phyloP scores from a whole-genome alignment of 169 alveolate species.

The Fabrea salina region DNA sequence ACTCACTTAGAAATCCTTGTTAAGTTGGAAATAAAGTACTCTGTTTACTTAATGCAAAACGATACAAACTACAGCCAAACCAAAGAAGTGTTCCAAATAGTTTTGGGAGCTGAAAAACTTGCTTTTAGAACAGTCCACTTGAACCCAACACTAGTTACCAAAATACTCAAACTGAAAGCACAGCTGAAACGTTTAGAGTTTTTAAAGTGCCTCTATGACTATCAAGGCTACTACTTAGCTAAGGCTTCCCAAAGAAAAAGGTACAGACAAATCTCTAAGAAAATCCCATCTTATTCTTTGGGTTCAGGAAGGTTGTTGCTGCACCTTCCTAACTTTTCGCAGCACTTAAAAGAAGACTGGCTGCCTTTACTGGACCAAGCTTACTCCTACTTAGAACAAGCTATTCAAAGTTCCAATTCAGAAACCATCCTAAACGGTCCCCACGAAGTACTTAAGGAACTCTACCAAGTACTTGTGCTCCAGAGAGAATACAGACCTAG shows the following conservation, averaged over 20 bases:
- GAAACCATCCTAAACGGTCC: slow-evolving; percentile 30
- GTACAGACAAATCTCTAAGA: slow-evolving; percentile 11
- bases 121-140: slow-evolving; percentile 35
- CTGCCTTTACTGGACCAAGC: slow-evolving; percentile 38
- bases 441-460: neutral
- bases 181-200: slow-evolving; percentile 24
- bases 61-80: slow-evolving; percentile 33
- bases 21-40: slow-evolving; percentile 38
- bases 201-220: slow-evolving; percentile 25
- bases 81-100: slow-evolving; percentile 10
- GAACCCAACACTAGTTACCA: slow-evolving; percentile 31
- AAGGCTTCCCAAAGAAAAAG: slow-evolving; percentile 16
- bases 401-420: slow-evolving; percentile 32
- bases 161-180: slow-evolving; percentile 31
- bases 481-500: slow-evolving; percentile 21
- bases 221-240: neutral
- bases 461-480: neutral
- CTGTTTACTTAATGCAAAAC: slow-evolving; percentile 8
- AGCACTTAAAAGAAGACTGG: slow-evolving; percentile 37
- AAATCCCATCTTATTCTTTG: slow-evolving; percentile 38
- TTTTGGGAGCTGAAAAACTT: slow-evolving; percentile 32
- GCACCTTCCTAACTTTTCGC: slow-evolving; percentile 45
- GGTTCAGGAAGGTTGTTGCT: slow-evolving; percentile 38
- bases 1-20: slow-evolving; percentile 35
- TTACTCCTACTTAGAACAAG: slow-evolving; percentile 31